Conservation (phyloP, 2,329 filamentous ascomycete species). For the Claviceps digitariae region DNA sequence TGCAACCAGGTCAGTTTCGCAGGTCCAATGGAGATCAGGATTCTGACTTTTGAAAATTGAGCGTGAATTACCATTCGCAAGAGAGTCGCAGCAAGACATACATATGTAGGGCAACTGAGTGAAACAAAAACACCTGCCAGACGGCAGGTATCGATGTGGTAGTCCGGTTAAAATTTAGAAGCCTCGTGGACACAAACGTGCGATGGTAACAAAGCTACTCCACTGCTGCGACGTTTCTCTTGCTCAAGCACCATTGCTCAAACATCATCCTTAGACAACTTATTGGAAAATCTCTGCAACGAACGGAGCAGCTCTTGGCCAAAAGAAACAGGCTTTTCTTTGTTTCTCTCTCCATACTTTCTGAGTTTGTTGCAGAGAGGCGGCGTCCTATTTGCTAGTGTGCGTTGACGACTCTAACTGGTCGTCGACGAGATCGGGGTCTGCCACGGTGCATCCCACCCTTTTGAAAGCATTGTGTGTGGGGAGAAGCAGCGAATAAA, state of each 20-base stretch:
- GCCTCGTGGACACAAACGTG: not conserved
- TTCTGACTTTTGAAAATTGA: not conserved
- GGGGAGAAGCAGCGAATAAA: not conserved
- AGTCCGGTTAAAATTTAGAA: not conserved
- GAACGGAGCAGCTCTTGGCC: too few species aligned
- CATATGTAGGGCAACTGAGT: not conserved
- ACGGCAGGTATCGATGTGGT: not conserved
- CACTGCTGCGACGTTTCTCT: not conserved
- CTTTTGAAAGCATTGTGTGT: not conserved
- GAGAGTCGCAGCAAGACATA: not conserved
- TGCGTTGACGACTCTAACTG: not conserved
- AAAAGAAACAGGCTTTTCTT: not conserved
- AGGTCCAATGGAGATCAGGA: not conserved
- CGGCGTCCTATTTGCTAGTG: not conserved
- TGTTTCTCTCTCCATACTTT: not conserved
- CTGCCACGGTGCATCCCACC: not conserved
- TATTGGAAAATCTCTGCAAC: too few species aligned
- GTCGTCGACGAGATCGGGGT: not conserved
- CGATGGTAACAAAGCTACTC: not conserved
- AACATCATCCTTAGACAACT: not conserved
- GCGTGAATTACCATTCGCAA: not conserved
- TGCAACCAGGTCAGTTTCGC: not conserved
- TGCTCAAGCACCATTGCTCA: not conserved
- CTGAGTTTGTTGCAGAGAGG: not conserved
- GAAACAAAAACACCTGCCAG: not conserved